phyloP scores from a whole-genome alignment of 148 eudicot species.

The Nepenthes mirabilis region DNA sequence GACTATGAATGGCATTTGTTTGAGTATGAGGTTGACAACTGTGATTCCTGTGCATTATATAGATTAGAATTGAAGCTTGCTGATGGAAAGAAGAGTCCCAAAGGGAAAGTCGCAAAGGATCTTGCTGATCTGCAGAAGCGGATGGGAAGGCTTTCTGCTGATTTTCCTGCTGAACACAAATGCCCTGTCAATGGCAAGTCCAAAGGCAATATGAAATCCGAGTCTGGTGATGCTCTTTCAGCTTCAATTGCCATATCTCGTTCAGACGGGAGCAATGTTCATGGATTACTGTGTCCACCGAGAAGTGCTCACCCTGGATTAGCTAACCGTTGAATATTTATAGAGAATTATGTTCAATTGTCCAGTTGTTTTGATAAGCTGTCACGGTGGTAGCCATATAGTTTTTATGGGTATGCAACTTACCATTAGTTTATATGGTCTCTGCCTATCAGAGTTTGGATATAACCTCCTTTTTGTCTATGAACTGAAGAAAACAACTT shows the following conservation, averaged over 20 bases:
- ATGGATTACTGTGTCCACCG: too few species aligned
- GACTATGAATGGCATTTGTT: conserved; percentile 36
- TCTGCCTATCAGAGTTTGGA: too few species aligned
- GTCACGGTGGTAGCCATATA: too few species aligned
- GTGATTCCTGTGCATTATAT: conserved; percentile 23
- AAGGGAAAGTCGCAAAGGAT: conserved; percentile 18
- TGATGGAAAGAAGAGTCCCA: conserved; percentile 30
- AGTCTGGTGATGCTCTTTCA: conserved; percentile 3
- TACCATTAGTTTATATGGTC: too few species aligned
- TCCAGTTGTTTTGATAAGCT: too few species aligned
- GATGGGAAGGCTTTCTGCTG: conserved; percentile 42
- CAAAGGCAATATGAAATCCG: conserved; percentile 11
- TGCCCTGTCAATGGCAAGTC: conserved; percentile 14
- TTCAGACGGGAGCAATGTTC: too few species aligned
- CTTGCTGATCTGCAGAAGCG: conserved; percentile 29
- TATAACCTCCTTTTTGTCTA: too few species aligned
- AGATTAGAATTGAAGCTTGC: conserved; percentile 30
- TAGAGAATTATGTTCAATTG: too few species aligned
- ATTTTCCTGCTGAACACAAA: conserved; percentile 17
- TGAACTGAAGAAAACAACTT: too few species aligned
- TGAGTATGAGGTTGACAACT: conserved; percentile 34
- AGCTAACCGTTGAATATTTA: too few species aligned
- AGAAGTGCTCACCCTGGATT: too few species aligned
- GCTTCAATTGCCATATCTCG: not conserved
- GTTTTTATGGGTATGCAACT: too few species aligned